Evolutionary conservation across 768 basidiomycete species (phyloP).

Genomic region (Tulasnella sp.): DNA sequence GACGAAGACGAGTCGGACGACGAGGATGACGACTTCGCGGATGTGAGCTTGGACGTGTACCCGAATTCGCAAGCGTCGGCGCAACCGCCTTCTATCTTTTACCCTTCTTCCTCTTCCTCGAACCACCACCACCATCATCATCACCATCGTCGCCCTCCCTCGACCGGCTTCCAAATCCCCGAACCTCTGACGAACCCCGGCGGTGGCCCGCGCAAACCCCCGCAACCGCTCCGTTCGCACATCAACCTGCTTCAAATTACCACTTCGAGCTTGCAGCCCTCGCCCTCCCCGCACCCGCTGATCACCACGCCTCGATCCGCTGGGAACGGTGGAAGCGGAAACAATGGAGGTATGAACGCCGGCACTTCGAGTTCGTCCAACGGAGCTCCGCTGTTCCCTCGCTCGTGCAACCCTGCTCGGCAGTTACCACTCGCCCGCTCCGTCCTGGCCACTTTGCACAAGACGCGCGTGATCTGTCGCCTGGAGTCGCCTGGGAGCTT

Average conservation of each 20-base stretch:
- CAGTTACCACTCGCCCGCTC: slow-evolving; percentile 39
- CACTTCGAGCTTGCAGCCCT: slow-evolving; percentile 4
- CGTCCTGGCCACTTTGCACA: slow-evolving; percentile 50
- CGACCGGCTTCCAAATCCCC: slow-evolving; percentile 2
- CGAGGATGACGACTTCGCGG: neutral
- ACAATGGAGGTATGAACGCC: neutral
- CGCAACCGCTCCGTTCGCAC: slow-evolving; percentile 12
- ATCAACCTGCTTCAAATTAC: slow-evolving; percentile 16
- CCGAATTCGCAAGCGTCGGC: neutral
- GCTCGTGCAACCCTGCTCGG: slow-evolving; percentile 50
- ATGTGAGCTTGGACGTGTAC: slow-evolving; percentile 3
- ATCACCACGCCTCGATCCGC: slow-evolving; percentile 22
- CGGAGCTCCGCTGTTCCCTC: slow-evolving; percentile 47
- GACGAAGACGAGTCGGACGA: neutral
- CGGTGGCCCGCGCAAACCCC: neutral
- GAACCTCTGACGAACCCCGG: neutral
- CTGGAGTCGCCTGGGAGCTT: slow-evolving; percentile 42
- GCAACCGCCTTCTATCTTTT: neutral
- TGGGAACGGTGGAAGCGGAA: neutral
- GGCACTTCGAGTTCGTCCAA: neutral
- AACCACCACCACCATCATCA: neutral
- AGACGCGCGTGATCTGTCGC: slow-evolving; percentile 49
- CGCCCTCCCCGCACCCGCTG: slow-evolving; percentile 17
- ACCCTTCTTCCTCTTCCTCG: neutral
- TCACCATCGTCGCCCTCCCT: neutral